A percentile compares a stretch with the other conserved stretches of the same genome.
Conservation (phyloP, 2,329 filamentous ascomycete species). For the Microdochium paspali region DNA sequence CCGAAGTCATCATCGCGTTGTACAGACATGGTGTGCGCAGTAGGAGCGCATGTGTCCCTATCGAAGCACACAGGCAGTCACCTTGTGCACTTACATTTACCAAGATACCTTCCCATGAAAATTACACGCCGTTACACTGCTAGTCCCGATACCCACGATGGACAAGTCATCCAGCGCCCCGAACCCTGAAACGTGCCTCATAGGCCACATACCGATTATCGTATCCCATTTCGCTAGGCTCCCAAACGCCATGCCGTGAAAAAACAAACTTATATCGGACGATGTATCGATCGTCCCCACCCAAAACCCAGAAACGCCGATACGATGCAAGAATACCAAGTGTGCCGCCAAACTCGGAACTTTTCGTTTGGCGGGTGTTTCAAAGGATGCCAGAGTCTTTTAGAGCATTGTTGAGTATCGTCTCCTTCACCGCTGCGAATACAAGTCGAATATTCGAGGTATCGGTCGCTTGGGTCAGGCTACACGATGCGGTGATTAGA, state of each 20-base stretch:
- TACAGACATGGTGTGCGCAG: too few relatives aligned
- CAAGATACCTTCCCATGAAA: too few relatives aligned
- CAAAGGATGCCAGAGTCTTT: constrained; percentile 95
- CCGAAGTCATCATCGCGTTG: too few relatives aligned
- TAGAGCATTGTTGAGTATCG: constrained; percentile 93
- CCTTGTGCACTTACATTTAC: too few relatives aligned
- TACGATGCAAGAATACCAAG: background rate
- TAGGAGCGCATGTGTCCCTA: too few relatives aligned
- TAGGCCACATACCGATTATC: background rate
- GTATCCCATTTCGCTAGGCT: background rate
- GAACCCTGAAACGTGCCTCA: too few relatives aligned
- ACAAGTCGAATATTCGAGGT: constrained; percentile 97
- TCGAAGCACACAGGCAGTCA: too few relatives aligned
- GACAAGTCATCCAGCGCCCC: too few relatives aligned
- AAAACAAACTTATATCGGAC: background rate
- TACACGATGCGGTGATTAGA: constrained; percentile 24
- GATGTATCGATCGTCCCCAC: background rate
- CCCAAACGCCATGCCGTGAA: background rate
- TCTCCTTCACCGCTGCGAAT: constrained; percentile 97
- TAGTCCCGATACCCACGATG: too few relatives aligned
- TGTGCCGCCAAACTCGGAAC: background rate
- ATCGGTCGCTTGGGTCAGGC: constrained; percentile 95
- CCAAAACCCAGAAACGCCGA: background rate
- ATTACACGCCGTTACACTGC: too few relatives aligned
- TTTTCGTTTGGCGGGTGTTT: constrained; percentile 17